Percentiles rank a stretch among this genome's conserved stretches.
Evolutionary conservation across 805 yeast genomes (phyloP).

Genomic region (Spathaspora arborariae): DNA sequence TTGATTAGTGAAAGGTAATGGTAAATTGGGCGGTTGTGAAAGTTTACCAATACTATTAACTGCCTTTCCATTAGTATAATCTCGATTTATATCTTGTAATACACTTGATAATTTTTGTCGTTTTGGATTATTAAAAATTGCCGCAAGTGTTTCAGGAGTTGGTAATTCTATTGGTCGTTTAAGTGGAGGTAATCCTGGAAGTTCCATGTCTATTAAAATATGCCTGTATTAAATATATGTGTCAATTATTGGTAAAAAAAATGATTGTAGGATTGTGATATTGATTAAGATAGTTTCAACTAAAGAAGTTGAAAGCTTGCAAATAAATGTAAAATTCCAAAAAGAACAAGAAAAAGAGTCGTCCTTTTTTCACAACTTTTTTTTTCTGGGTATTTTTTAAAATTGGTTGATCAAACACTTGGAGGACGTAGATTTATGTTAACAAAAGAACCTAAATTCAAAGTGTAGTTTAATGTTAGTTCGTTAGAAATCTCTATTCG

Average conservation of each 20-base stretch:
- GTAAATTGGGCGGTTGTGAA: background rate
- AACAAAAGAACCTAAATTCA: too few relatives aligned
- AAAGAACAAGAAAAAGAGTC: background rate
- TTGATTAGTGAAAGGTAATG: conserved; percentile 1
- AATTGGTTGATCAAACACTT: background rate
- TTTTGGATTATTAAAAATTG: conserved; percentile 10
- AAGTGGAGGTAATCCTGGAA: background rate
- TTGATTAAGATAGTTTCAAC: background rate
- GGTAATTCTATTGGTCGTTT: conserved; percentile 9
- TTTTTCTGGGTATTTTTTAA: background rate
- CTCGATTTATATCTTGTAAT: background rate
- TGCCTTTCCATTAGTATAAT: too few relatives aligned
- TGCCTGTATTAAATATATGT: background rate
- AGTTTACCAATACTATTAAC: background rate
- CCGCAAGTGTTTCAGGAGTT: conserved; percentile 11
- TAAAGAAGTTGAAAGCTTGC: background rate
- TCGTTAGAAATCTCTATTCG: too few relatives aligned
- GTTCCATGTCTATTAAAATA: background rate
- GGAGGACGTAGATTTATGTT: background rate
- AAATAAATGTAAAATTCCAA: background rate
- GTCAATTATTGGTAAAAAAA: background rate
- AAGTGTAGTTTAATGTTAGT: too few relatives aligned
- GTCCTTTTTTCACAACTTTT: background rate
- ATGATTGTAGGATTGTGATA: background rate
- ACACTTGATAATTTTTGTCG: conserved; percentile 1